Evolutionary conservation across 2,329 filamentous ascomycete genomes (phyloP).

Genomic region (Sarocladium kiliense): DNA sequence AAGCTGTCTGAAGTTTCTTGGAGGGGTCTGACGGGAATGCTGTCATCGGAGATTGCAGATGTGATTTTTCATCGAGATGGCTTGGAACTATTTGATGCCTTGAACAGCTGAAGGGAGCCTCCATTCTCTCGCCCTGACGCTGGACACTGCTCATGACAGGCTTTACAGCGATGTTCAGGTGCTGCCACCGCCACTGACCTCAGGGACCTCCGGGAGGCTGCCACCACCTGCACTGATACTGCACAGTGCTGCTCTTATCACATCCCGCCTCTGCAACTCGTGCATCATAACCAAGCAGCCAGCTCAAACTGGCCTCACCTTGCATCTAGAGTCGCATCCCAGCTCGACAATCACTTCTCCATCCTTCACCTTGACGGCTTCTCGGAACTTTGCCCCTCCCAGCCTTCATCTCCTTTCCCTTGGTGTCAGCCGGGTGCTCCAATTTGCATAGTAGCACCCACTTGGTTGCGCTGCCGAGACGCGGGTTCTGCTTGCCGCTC

Average conservation of each 20-base stretch:
- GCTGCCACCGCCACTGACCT: background rate
- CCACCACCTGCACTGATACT: background rate
- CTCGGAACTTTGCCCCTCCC: background rate
- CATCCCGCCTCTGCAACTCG: background rate
- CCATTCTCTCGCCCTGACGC: too few species aligned
- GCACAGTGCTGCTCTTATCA: background rate
- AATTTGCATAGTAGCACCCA: background rate
- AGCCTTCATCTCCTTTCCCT: background rate
- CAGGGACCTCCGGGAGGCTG: background rate
- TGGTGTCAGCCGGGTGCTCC: background rate
- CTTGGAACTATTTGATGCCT: too few species aligned
- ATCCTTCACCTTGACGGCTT: background rate
- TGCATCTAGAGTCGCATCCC: background rate
- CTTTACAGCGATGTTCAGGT: background rate
- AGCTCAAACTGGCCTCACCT: background rate
- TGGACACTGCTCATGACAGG: too few species aligned
- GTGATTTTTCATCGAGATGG: too few species aligned
- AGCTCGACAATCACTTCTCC: background rate
- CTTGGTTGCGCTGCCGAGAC: slow-evolving; percentile 1
- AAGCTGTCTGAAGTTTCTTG: too few species aligned
- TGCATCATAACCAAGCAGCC: background rate
- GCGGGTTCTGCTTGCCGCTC: background rate
- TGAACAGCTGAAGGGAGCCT: too few species aligned
- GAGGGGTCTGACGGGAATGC: too few species aligned
- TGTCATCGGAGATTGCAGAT: too few species aligned